phyloP scores from a whole-genome alignment of 2,329 filamentous ascomycete genomes.

The Acephala macrosclerotiorum region DNA sequence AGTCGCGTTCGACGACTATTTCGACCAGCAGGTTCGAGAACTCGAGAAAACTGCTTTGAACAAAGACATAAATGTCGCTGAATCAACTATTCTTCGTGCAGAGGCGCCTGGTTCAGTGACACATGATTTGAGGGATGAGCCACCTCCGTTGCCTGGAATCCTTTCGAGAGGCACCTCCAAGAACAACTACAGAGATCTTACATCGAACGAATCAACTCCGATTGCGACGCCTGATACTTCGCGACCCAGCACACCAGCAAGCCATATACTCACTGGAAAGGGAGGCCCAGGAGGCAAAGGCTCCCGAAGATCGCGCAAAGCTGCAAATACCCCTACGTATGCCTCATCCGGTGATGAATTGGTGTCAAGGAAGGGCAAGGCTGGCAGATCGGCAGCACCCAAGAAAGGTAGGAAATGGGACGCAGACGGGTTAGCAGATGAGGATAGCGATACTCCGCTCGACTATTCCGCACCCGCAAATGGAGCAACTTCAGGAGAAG shows the following conservation, averaged over 20 bases:
- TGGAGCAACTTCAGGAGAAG: conserved; percentile 60
- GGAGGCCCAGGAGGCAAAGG: conserved; percentile 76
- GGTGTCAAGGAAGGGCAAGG: conserved; percentile 64
- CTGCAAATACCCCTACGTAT: conserved; percentile 64
- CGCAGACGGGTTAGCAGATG: conserved; percentile 85
- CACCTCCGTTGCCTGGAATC: conserved; percentile 53
- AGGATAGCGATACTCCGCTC: conserved; percentile 76
- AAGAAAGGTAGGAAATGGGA: conserved; percentile 96
- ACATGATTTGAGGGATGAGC: conserved; percentile 51
- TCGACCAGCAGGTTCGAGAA: conserved; percentile 89
- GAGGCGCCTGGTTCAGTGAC: conserved; percentile 34
- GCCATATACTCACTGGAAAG: conserved; percentile 76
- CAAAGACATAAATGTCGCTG: conserved; percentile 37
- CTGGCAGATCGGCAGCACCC: conserved; percentile 57
- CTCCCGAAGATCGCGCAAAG: conserved; percentile 81
- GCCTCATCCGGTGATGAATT: conserved; percentile 87
- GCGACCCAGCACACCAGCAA: conserved; percentile 77
- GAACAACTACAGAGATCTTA: conserved; percentile 40
- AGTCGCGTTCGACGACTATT: conserved; percentile 91
- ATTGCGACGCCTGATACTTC: conserved; percentile 77
- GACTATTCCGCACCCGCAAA: conserved; percentile 82
- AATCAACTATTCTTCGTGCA: conserved; percentile 37
- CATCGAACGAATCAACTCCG: conserved; percentile 67
- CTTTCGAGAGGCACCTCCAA: conserved; percentile 41
- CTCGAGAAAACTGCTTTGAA: conserved; percentile 66